These are phyloP conservation scores for Plasmopara muralis DNA, from an alignment of 352 stramenopile species.

Conservation along the genomic window DNA sequence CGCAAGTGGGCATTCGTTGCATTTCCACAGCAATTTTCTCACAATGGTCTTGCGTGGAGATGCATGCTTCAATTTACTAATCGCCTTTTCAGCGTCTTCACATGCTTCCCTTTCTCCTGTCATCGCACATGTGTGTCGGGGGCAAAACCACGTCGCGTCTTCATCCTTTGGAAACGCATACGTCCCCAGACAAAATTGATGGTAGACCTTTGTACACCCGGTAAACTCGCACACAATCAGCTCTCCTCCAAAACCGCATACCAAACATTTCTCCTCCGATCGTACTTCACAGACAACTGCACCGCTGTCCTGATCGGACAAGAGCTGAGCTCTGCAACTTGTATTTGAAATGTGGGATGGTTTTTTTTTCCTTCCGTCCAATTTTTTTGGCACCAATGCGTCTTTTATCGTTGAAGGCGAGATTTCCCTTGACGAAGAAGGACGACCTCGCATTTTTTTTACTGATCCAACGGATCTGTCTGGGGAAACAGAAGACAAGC, in stretches of 20 bases:
- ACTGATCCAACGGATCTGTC: constrained; percentile 24
- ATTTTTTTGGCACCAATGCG: constrained; percentile 29
- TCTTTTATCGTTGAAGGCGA: constrained; percentile 30
- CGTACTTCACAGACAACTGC: constrained; percentile 36
- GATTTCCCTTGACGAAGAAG: constrained; percentile 38
- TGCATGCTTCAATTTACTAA: constrained; percentile 32
- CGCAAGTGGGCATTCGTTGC: constrained; percentile 60
- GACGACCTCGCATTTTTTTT: constrained; percentile 43
- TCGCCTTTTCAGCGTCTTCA: constrained; percentile 31
- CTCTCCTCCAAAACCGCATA: constrained; percentile 77
- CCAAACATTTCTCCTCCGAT: constrained; percentile 73
- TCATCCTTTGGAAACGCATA: constrained; percentile 79
- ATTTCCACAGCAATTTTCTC: constrained; percentile 79
- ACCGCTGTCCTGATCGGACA: constrained; percentile 26
- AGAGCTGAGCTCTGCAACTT: constrained; percentile 24
- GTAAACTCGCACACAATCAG: constrained; percentile 80
- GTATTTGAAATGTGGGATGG: constrained; percentile 36
- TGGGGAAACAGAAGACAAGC: constrained; percentile 37
- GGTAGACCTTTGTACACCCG: constrained; percentile 80
- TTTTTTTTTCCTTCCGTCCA: constrained; percentile 32
- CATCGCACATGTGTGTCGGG: constrained; percentile 66
- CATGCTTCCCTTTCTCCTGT: constrained; percentile 49
- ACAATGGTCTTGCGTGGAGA: constrained; percentile 43
- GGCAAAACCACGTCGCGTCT: constrained; percentile 75
- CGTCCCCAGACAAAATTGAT: constrained; percentile 77